Evolutionary conservation across 345 rosid species (phyloP), one percentile per base, ranked within the genome.

Genomic region (Dimocarpus longan): DNA sequence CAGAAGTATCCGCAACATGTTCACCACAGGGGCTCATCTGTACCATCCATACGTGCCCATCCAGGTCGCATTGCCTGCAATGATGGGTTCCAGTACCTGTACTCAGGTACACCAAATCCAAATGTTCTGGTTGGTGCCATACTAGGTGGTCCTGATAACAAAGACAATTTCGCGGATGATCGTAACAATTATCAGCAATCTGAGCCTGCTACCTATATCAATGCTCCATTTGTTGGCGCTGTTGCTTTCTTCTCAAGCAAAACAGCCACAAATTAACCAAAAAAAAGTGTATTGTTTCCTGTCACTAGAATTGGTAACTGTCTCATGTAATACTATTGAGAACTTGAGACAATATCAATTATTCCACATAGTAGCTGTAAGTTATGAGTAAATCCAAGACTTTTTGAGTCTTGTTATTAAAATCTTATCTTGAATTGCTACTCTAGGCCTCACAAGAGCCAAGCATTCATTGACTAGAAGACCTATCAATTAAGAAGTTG

Each of bases 21-120:
- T 32, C 99, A 96, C 84, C 99, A 94, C 83, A 88, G 99, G 74
- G 99, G 97, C 0, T 89, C 98, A 42, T 96, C 99, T 7, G 42
- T 90, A 63, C 97, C 97, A 40, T 94, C 97, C 3, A 70, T 87
- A 42, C 81, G 66, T 5, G 68, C 84, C 18, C 96, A 92, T 60
- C 94, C 93, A 0, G 66, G 69, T 50, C 85, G 60, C 56, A 88
- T 92, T 76, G 70, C 83, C 24, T 92, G 96, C 82, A 80, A 59
- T 78, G 62, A 81, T 71, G 92, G 96, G 6, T 89, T 88, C 60
- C 89, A 86, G 57, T 89, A 89, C 81, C 80, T 90, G 19, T 6
- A 82, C 71, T 87, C 93, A 3, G 26, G 81, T 12, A 85, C 90
- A 11, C 85, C 90, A 10, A 89, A 92, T 71, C 94, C 94, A 9